Base-by-base conservation (phyloP, 192 early-diverging fungal species). In the Entomortierella beljakovae region DNA sequence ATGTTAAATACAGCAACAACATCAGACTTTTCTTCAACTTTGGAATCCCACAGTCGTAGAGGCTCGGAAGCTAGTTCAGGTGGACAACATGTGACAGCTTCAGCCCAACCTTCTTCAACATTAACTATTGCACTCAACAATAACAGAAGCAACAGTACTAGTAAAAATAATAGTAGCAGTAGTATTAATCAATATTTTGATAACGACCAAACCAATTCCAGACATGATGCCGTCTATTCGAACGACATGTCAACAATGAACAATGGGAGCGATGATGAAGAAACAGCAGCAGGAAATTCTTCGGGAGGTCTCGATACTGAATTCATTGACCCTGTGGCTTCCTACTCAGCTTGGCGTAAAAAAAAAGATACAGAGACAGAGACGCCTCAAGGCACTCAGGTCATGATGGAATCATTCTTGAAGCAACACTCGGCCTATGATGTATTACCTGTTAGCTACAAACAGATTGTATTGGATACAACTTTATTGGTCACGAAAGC, bases 401-500 rank as follows among this genome's bases (percentile, higher is more conserved):
- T 61, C 13, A 48, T 69, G 49, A 77, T 77, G 60, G 74, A 68
- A 29, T 63, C 74, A 0, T 92, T 94, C 53, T 81, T 96, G 54
- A 94, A 94, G 68, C 86, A 94, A 60, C 90, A 95, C 75, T 92
- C 93, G 2, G 93, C 94, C 26, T 97, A 97, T 70, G 96, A 97
- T 81, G 90, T 97, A 52, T 84, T 97, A 48, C 94, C 95, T 37
- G 94, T 94, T 48, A 94, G 92, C 71, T 95, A 93, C 73, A 91
- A 95, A 54, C 81, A 97, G 25, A 94, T 98, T 70, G 95, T 98
- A 6, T 86, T 99, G 35, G 97, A 99, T 73, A 94, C 93, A 16
- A 88, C 90, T 16, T 86, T 99, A 71, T 85, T 94, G 37, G 92
- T 99, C 43, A 94, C 95, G 70, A 98, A 96, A 75, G 97, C 96